A percentile compares a stretch with the other conserved stretches of the same genome.
These are phyloP conservation scores for Russula dissimulans DNA, from an alignment of 768 basidiomycete species.

Conservation along the genomic window DNA sequence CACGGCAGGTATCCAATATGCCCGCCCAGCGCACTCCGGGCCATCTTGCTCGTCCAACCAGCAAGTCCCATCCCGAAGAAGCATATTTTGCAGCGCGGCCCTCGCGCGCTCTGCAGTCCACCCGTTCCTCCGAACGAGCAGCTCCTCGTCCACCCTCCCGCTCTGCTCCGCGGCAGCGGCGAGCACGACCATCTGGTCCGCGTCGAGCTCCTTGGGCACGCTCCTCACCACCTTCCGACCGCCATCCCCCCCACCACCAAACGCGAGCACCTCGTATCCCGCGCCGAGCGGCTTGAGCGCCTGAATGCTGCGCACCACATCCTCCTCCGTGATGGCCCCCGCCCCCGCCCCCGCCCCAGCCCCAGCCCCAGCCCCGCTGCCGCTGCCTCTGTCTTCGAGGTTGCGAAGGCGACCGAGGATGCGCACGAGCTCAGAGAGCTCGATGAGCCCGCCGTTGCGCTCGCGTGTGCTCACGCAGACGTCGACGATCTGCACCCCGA, in stretches of 20 bases:
- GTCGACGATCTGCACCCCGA: slow-evolving; percentile 92
- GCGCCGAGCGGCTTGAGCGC: slow-evolving; percentile 81
- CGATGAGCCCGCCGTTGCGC: slow-evolving; percentile 87
- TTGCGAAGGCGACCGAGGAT: slow-evolving; percentile 64
- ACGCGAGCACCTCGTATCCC: slow-evolving; percentile 79
- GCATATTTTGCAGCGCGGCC: slow-evolving; percentile 81
- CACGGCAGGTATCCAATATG: slow-evolving; percentile 84
- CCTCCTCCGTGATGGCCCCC: slow-evolving; percentile 72
- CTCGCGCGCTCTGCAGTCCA: slow-evolving; percentile 49
- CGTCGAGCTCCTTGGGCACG: slow-evolving; percentile 84
- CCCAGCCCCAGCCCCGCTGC: slow-evolving; percentile 3
- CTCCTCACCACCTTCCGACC: slow-evolving; percentile 70
- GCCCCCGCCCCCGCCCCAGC: slow-evolving; percentile 27
- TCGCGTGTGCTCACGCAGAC: slow-evolving; percentile 83
- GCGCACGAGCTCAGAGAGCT: slow-evolving; percentile 74
- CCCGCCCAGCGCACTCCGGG: slow-evolving; percentile 32
- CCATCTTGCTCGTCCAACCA: slow-evolving; percentile 91
- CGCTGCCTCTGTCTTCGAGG: no score
- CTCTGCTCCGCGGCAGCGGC: slow-evolving; percentile 60
- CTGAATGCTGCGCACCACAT: slow-evolving; percentile 75
- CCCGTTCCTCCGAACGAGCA: slow-evolving; percentile 33
- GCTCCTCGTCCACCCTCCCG: slow-evolving; percentile 60
- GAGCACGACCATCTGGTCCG: slow-evolving; percentile 77
- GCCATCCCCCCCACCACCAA: slow-evolving; percentile 40
- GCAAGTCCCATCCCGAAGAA: slow-evolving; percentile 81